Base-by-base conservation (phyloP, 164 flowering plant genomes). In the Buxus sempervirens region DNA sequence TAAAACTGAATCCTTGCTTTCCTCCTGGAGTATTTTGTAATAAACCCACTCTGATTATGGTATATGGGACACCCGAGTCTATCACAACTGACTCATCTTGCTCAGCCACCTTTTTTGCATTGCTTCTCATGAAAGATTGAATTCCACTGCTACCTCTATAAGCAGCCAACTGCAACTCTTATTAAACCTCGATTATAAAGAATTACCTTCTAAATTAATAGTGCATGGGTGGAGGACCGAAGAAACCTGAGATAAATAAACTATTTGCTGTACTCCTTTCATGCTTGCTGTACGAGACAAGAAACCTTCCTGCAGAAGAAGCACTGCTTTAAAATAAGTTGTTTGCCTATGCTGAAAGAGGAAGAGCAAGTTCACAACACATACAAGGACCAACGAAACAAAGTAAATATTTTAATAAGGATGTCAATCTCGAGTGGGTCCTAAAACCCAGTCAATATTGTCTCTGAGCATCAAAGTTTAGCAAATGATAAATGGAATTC, bases 171-270 rank as follows among this genome's bases (percentile, higher is more conserved):
- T 95, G 91, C 84, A 87, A 72, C 69, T 48, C 80, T 85, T 77
- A 73, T 86, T 72, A 83, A 82, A 75, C 77, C 77, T 78, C 74
- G 70, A 74, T 58, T 10, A 77, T 18, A 45, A 6, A 65, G 54
- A 55, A 3, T 13, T 14, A 16, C 21, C 60, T 27, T 51, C 25
- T 59, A 64, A 20, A 28, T 12, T 63, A 55, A 57, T 36, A n/a
- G 56, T 12, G 45, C 24, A 45, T 25, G 27, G n/a, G 55, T 9
- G 25, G 36, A 49, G 24, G 59, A 64, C 22, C 60, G 54, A 24
- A 69, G 53, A 66, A 64, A 91, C 96, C 98, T 91, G 96, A 70
- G 98, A 91, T 62, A 95, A 75, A 28, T 89, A 76, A 71, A 90
- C 76, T 65, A 90, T 71, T 72, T 92, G 97, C 62, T 89, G 63